Evolutionary conservation across 1,139 yeast genomes (phyloP), one percentile per base, ranked within the genome.

Genomic region (Magnusiomyces magnusii): DNA sequence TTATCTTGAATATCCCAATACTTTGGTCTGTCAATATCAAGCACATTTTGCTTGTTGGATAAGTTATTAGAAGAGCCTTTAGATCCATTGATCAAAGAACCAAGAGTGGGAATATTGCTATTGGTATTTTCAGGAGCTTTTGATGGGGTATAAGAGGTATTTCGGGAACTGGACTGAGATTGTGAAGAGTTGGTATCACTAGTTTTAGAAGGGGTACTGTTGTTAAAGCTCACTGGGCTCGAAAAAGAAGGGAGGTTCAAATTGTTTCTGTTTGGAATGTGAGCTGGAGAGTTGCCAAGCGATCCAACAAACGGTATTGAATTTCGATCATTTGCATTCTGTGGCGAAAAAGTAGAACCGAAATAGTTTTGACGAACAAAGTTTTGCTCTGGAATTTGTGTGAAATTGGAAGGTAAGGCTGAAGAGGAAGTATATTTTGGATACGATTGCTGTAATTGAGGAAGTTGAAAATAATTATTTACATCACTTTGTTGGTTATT

Each of bases 1-100:
- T 50, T 50, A 23, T 50, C 53, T 21, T 28, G 53, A n/a, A 28
- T n/a, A 17, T 50, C 53, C 39, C 36, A 50, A 19, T 50, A 50
- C 15, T 50, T 28, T 7, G 53, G 53, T 17, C 53, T 27, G 3
- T 50, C 53, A 28, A 50, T 50, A 31, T 34, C 39, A 9, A 34
- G 19, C 25, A 50, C 25, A 19, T 50, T 50, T 28, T 28, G 25
- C 31, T n/a, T 17, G 3, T 39, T 39, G 44, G 19, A 39, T 15
- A 3, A 10, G 17, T 9, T 3, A 39, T 17, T 10, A 17, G 17
- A 39, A 9, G 17, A 39, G 5, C 19, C 17, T 10, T 39, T 17
- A 19, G 44, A 15, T 3, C 17, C 44, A 19, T 19, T n/a, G 19
- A 17, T 10, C 10, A 39, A 39, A 39, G 19, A 3, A 39, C 19